Evolutionary conservation across 495 filamentous ascomycete genomes (phyloP).

Genomic region (Talaromyces trachyspermus): DNA sequence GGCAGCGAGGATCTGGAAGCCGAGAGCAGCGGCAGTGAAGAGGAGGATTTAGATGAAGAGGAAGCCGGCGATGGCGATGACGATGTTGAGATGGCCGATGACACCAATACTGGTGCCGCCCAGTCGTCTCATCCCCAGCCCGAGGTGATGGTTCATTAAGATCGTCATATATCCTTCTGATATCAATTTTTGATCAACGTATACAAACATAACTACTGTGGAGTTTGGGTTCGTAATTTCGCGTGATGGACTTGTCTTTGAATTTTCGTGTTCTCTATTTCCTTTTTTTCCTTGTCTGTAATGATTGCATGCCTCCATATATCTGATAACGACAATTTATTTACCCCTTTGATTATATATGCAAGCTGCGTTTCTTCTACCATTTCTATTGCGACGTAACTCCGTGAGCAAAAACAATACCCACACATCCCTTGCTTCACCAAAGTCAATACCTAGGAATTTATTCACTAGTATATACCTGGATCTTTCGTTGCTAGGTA

Average conservation of each 20-base stretch:
- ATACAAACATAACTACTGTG: slow-evolving; percentile 5
- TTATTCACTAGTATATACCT: too few relatives aligned
- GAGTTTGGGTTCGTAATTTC: slow-evolving; percentile 10
- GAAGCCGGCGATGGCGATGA: slow-evolving; percentile 65
- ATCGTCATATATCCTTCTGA: neutral
- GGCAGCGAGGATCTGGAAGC: slow-evolving; percentile 95
- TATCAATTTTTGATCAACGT: neutral
- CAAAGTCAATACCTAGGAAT: too few relatives aligned
- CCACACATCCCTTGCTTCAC: too few relatives aligned
- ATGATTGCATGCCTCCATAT: slow-evolving; percentile 18
- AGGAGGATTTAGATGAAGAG: slow-evolving; percentile 73
- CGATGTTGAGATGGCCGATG: slow-evolving; percentile 79
- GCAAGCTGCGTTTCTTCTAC: neutral
- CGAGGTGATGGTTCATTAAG: slow-evolving; percentile 49
- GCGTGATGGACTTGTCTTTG: slow-evolving; percentile 19
- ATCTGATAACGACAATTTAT: slow-evolving; percentile 1
- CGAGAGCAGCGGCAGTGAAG: slow-evolving; percentile 81
- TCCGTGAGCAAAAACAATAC: too few relatives aligned
- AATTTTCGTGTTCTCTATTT: slow-evolving; percentile 9
- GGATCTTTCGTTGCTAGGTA: too few relatives aligned
- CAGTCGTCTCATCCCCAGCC: slow-evolving; percentile 29
- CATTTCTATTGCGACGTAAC: too few relatives aligned
- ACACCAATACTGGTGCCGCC: slow-evolving; percentile 24
- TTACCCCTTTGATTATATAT: neutral
- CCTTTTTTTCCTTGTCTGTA: neutral